phyloP scores from a whole-genome alignment of 441 rosid genomes.

The Adansonia rubrostipa region DNA sequence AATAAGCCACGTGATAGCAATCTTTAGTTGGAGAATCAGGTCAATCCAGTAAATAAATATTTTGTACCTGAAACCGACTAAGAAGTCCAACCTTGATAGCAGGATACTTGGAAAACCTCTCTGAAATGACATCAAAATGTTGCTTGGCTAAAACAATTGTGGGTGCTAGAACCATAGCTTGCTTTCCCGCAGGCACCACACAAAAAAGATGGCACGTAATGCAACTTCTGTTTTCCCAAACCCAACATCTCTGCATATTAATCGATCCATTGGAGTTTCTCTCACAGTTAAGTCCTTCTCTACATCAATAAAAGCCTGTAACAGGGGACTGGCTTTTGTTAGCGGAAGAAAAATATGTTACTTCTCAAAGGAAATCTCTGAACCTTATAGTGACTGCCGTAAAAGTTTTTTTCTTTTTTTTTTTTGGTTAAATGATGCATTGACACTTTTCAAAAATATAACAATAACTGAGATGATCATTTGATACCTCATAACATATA shows the following conservation, averaged over 20 bases:
- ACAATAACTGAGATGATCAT: background rate
- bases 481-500: background rate
- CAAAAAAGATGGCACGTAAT: conserved; percentile 81
- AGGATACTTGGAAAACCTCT: conserved; percentile 70
- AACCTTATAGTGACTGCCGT: background rate
- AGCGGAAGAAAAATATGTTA: background rate
- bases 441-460: background rate
- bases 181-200: conserved; percentile 85
- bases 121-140: conserved; percentile 85
- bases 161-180: conserved; percentile 97
- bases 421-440: background rate
- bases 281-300: conserved; percentile 91
- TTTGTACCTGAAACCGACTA: conserved; percentile 90
- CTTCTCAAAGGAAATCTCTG: background rate
- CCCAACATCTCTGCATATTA: conserved; percentile 97
- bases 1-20: conserved; percentile 6
- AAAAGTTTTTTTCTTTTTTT: too few relatives aligned
- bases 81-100: conserved; percentile 77
- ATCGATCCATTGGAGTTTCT: conserved; percentile 96
- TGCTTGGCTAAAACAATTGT: conserved; percentile 95
- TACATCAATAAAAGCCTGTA: conserved; percentile 93
- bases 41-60: conserved; percentile 23
- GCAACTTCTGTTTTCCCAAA: conserved; percentile 99
- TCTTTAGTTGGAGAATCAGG: conserved; percentile 16
- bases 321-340: conserved; percentile 31